Percentiles rank a stretch among this genome's conserved stretches.
phyloP scores from a whole-genome alignment of 2,329 filamentous ascomycete genomes.

The Colletotrichum spinosum region DNA sequence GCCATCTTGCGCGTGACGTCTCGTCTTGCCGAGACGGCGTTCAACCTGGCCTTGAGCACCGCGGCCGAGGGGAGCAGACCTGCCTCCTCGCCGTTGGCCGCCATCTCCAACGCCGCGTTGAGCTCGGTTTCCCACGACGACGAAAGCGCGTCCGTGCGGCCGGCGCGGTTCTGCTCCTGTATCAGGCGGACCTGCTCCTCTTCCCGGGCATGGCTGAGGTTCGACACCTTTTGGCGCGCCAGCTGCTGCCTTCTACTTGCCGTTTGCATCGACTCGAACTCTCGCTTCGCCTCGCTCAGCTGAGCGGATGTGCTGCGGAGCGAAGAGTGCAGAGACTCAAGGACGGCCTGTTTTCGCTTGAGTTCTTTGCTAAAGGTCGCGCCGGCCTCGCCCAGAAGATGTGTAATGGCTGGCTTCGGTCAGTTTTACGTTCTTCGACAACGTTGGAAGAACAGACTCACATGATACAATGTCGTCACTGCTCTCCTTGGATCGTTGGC shows the following conservation, averaged over 20 bases:
- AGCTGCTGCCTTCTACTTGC: slow-evolving; percentile 74
- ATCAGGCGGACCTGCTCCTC: slow-evolving; percentile 70
- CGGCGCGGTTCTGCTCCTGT: slow-evolving; percentile 51
- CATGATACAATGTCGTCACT: slow-evolving; percentile 83
- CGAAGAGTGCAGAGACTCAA: slow-evolving; percentile 84
- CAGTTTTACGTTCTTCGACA: slow-evolving; percentile 35
- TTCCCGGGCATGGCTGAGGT: slow-evolving; percentile 79
- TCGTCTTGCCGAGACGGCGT: slow-evolving; percentile 78
- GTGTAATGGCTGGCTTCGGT: slow-evolving; percentile 75
- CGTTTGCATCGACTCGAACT: slow-evolving; percentile 76
- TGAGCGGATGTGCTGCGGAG: slow-evolving; percentile 84
- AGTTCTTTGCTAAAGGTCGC: slow-evolving; percentile 84
- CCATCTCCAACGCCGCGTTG: slow-evolving; percentile 54
- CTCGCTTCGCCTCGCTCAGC: slow-evolving; percentile 80
- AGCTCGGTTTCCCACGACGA: slow-evolving; percentile 68
- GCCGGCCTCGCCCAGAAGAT: slow-evolving; percentile 83
- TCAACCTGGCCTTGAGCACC: slow-evolving; percentile 74
- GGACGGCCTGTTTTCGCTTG: slow-evolving; percentile 82
- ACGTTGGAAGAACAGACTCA: slow-evolving; percentile 58
- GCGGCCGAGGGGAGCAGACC: slow-evolving; percentile 67
- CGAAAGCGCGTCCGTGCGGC: slow-evolving; percentile 58
- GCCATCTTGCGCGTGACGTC: slow-evolving; percentile 75
- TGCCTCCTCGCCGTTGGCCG: slow-evolving; percentile 50
- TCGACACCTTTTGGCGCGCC: slow-evolving; percentile 78
- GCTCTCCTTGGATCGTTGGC: slow-evolving; percentile 74